Evolutionary conservation across 805 yeast species (phyloP).

Genomic region (Candida namnaoensis): DNA sequence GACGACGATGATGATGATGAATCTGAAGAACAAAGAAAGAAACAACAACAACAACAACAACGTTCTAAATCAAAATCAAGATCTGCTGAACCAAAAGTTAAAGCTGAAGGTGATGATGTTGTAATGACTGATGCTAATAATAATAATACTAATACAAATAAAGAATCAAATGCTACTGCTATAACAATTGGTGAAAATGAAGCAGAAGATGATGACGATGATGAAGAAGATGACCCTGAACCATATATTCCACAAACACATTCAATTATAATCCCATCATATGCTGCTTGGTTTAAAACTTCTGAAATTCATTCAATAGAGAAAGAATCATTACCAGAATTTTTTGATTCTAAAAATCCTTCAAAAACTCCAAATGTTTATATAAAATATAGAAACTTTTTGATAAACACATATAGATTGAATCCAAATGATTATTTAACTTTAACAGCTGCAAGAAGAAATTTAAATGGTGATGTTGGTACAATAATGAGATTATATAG

Average conservation of each 20-base stretch:
- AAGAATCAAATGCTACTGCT: constrained; percentile 2
- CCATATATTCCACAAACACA: constrained; percentile 55
- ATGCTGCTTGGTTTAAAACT: constrained; percentile 79
- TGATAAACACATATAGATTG: constrained; percentile 80
- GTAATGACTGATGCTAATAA: constrained; percentile 5
- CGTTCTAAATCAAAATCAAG: not conserved
- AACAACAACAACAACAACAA: constrained; percentile 3
- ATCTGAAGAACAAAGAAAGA: constrained; percentile 4
- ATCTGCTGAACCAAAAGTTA: constrained; percentile 8
- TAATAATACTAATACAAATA: not conserved
- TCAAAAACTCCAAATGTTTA: constrained; percentile 79
- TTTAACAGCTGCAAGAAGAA: constrained; percentile 85
- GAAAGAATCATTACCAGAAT: constrained; percentile 79
- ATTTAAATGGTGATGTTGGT: constrained; percentile 87
- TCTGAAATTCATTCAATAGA: constrained; percentile 69
- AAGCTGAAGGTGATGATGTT: constrained; percentile 5
- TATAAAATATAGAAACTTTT: constrained; percentile 76
- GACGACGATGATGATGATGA: constrained; percentile 3
- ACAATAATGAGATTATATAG: constrained; percentile 78
- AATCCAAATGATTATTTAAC: constrained; percentile 88
- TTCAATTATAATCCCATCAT: constrained; percentile 79
- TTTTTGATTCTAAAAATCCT: constrained; percentile 63
- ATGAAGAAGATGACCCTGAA: constrained; percentile 8
- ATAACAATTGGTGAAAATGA: constrained; percentile 2
- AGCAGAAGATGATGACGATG: constrained; percentile 4